Evolutionary conservation across 108 stramenopile species (phyloP).

Genomic region (Nitzschia putrida): DNA sequence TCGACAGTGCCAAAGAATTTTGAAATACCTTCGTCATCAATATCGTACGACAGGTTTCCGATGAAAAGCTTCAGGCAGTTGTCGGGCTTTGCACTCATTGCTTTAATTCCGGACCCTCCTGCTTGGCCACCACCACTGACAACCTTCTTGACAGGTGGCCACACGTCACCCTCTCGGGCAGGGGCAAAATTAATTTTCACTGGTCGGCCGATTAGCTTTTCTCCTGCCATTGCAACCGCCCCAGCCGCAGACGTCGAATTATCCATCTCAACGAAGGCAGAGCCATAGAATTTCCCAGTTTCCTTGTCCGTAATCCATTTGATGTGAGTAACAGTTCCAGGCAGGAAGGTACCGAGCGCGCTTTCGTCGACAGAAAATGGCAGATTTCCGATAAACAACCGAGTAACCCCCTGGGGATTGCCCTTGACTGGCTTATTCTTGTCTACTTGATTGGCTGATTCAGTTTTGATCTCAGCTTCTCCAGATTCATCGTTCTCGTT

Average conservation of each 20-base stretch:
- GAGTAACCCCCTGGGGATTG: conserved; percentile 83
- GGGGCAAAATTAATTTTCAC: conserved; percentile 92
- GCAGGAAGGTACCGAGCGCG: conserved; percentile 66
- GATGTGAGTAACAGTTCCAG: conserved; percentile 74
- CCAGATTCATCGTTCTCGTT: conserved; percentile 15
- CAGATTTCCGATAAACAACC: conserved; percentile 86
- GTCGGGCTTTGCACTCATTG: conserved; percentile 87
- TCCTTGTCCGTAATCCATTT: conserved; percentile 90
- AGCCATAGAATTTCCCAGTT: conserved; percentile 84
- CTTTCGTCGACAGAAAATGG: conserved; percentile 84
- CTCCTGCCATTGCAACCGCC: conserved; percentile 70
- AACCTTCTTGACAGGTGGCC: conserved; percentile 80
- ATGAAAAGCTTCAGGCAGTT: conserved; percentile 87
- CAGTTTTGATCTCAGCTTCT: conserved; percentile 18
- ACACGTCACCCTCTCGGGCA: conserved; percentile 75
- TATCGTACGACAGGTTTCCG: conserved; percentile 92
- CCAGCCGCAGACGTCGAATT: conserved; percentile 65
- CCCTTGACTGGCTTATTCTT: conserved; percentile 79
- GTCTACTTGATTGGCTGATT: conserved; percentile 28
- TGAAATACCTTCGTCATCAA: conserved; percentile 89
- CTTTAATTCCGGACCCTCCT: conserved; percentile 74
- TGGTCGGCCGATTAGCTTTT: conserved; percentile 86
- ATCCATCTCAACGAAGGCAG: conserved; percentile 79
- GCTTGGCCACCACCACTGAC: conserved; percentile 79
- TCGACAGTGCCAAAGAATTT: conserved; percentile 90